A percentile compares a stretch with the other conserved stretches of the same genome.
phyloP scores from a whole-genome alignment of 805 yeast species.

The Wickerhamomyces alni region DNA sequence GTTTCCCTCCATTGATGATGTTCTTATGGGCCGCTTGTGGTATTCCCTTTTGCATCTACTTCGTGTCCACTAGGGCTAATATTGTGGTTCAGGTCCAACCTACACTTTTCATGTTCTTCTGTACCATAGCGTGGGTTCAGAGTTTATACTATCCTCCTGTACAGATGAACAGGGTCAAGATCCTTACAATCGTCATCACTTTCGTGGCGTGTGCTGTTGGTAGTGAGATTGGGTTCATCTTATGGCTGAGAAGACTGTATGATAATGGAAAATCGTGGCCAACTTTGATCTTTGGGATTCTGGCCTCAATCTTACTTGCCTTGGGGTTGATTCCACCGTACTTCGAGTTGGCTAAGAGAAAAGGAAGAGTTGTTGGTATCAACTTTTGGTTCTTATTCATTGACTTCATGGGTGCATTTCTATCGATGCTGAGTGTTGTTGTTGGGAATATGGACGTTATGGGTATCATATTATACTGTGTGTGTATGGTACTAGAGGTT shows the following conservation, averaged over 20 bases:
- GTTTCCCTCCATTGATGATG: conserved; percentile 86
- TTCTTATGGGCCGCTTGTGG: conserved; percentile 76
- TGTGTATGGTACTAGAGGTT: conserved; percentile 60
- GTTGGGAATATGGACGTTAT: conserved; percentile 59
- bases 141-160: conserved; percentile 72
- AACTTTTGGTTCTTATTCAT: conserved; percentile 71
- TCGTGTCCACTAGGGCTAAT: conserved; percentile 64
- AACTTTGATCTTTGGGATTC: conserved; percentile 66
- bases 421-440: conserved; percentile 59
- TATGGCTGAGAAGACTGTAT: conserved; percentile 60
- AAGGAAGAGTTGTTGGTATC: conserved; percentile 86
- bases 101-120: conserved; percentile 68
- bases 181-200: conserved; percentile 29
- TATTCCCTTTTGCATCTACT: conserved; percentile 80
- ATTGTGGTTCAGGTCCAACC: conserved; percentile 86
- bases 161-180: conserved; percentile 29
- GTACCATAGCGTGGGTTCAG: conserved; percentile 64
- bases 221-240: conserved; percentile 59
- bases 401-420: conserved; percentile 79
- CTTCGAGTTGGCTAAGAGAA: conserved; percentile 69
- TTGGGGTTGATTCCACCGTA: conserved; percentile 87
- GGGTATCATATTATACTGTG: conserved; percentile 62
- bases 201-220: conserved; percentile 47
- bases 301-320: conserved; percentile 74
- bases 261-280: conserved; percentile 65